Evolutionary conservation across 345 rosid genomes (phyloP), one percentile per base, ranked within the genome.

Genomic region (Lumnitzera littorea): DNA sequence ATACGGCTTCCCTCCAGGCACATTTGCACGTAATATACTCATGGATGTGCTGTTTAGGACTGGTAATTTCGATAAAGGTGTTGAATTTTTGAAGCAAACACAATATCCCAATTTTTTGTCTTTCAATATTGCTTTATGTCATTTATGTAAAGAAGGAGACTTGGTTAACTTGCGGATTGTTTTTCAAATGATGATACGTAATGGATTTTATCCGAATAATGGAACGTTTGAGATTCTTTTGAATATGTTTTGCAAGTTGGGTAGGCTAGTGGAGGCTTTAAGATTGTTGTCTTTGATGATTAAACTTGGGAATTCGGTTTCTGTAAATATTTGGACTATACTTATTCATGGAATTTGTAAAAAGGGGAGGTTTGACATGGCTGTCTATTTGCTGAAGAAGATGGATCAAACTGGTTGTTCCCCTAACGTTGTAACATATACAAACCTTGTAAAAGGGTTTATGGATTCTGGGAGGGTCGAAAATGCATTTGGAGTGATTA

Each of bases 391-490:
- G 53, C 53, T 84, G 71, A 71, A 62, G 68, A 86, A 70, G 80
- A 89, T 86, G 87, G 67, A 67, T 61, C 60, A 64, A 55, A 65
- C 67, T 55, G 83, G 94, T 50, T 77, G 80, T 65, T 68, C 79
- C 24, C 91, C 88, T 6, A 86, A 73, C 67, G 60, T 86, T 11
- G 85, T 84, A 55, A 86, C 84, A 9, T 88, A 79, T 70, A 86
- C 96, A 2, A 58, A 76, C 66, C 68, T 89, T 52, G 62, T 89
- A 55, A 86, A 86, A 63, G 87, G 84, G 23, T 77, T 76, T 53
- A 60, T 84, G 61, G 81, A 80, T 48, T 65, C 69, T 27, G 53
- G 72, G 67, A 82, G 80, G 95, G 69, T 78, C 51, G 27, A 54
- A 17, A 46, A 56, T 43, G 95, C 87, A 47, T 70, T 72, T 57